These are phyloP conservation scores for Cicer cuneatum DNA, from an alignment of 306 rosid species.

Conservation along the genomic window DNA sequence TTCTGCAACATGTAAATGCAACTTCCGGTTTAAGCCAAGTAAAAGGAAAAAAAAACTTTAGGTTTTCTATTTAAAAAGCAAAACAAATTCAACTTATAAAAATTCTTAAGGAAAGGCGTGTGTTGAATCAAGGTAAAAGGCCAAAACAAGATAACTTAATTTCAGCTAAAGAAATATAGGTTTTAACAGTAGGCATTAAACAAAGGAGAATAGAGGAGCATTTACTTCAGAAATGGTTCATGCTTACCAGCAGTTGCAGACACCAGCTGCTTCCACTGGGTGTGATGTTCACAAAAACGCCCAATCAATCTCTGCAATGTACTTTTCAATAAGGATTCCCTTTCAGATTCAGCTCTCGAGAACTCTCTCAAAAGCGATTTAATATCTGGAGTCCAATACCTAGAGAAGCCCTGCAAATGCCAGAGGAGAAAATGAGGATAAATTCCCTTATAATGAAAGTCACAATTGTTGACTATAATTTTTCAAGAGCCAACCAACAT, in stretches of 20 bases:
- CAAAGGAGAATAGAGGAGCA: conserved; percentile 17
- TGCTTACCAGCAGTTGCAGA: conserved; percentile 78
- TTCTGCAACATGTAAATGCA: conserved; percentile 67
- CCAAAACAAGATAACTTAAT: background rate
- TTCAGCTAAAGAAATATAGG: conserved; percentile 37
- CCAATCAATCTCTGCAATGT: conserved; percentile 80
- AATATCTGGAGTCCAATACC: conserved; percentile 91
- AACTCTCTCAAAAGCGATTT: conserved; percentile 69
- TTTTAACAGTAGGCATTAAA: conserved; percentile 25
- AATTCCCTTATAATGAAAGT: conserved; percentile 21
- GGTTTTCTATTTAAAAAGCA: conserved; percentile 26
- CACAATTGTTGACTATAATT: conserved; percentile 8
- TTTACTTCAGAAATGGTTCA: conserved; percentile 9
- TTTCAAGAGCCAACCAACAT: conserved; percentile 15
- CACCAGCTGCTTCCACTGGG: conserved; percentile 82
- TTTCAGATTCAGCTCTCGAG: conserved; percentile 74
- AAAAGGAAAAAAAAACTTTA: conserved; percentile 19
- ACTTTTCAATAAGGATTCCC: conserved; percentile 76
- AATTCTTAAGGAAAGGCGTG: conserved; percentile 1
- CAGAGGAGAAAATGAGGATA: conserved; percentile 42
- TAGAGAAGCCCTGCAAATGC: conserved; percentile 77
- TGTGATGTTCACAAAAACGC: conserved; percentile 76
- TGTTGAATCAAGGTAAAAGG: conserved; percentile 29
- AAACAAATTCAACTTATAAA: conserved; percentile 24
- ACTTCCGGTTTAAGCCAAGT: conserved; percentile 47